Base-by-base conservation (phyloP, 2,329 filamentous ascomycete species). In the Penicillium expansum region DNA sequence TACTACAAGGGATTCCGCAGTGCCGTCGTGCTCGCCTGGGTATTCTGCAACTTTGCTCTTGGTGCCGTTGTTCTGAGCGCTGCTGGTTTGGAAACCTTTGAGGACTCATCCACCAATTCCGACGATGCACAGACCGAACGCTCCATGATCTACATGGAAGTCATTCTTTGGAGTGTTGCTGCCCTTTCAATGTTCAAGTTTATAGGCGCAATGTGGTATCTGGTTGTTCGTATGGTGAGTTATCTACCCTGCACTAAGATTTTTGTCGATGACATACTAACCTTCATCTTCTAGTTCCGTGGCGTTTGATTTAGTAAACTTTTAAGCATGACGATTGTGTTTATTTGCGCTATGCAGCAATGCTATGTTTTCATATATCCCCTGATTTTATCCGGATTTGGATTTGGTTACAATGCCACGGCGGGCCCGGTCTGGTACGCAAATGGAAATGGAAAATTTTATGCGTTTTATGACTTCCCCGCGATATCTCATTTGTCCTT, bases 1-100 rank as follows among this genome's bases (percentile, higher is more conserved):
- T 99, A 97, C 77, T 99, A 99, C 83, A 92, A 92, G 68, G 94
- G 92, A 63, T 96, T 99, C 73, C 86, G 94, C 61, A 95, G 90
- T 20, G 86, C 91, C 29, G 92, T 97, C 64, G 94, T 99, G 30
- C 80, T 97, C 49, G 86, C 89, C 63, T 99, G 94, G 94, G 96
- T 99, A 83, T 91, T 97, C 68, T 92, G 87, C 70, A 99, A 99
- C 75, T 90, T 99, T 73, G 92, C 86, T 0, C 85, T 99, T 6
- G 86, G 86, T 0, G 93, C 93, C 0, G 82, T 95, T 2, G 93
- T 99, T 8, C 80, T 99, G 63, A 92, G 89, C 70, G 87, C 90
- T 1, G 93, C 89, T 24, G 93, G 94, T 2, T 75, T 97, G 61
- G 87, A 95, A 64, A 82, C 83, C 58, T 82, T 92, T 49, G 79